phyloP scores from a whole-genome alignment of 1,284 basidiomycete genomes.

The Ustilago sp. region DNA sequence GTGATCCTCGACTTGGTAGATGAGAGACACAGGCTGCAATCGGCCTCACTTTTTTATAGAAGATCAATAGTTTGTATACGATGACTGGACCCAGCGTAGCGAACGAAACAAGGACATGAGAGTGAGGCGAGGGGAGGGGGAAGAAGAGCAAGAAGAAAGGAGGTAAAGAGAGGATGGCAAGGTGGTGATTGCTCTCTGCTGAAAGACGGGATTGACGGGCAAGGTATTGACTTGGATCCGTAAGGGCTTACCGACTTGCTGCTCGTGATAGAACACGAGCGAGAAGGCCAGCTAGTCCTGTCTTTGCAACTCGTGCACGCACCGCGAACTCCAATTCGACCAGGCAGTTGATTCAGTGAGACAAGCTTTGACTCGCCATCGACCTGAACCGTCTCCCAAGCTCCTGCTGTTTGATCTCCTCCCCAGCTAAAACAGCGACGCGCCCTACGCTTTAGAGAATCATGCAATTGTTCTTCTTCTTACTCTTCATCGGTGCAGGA shows the following conservation, averaged over 20 bases:
- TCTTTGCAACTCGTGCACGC: not conserved
- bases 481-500: conserved; percentile 63
- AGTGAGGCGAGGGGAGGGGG: not conserved
- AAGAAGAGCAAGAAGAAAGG: not conserved
- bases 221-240: too few species aligned
- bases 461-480: conserved; percentile 67
- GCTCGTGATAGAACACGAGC: not conserved
- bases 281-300: not conserved
- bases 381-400: not conserved
- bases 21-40: not conserved
- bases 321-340: not conserved
- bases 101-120: not conserved
- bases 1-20: not conserved
- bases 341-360: not conserved
- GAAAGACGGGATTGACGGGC: not conserved
- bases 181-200: not conserved
- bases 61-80: not conserved
- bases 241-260: not conserved
- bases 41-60: not conserved
- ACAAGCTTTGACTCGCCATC: conserved; percentile 12
- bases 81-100: not conserved
- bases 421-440: not conserved
- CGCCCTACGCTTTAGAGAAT: conserved; percentile 52
- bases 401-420: not conserved
- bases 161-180: not conserved